Evolutionary conservation across 2,329 filamentous ascomycete genomes (phyloP).

Genomic region (Chaetomiaceae sp.): DNA sequence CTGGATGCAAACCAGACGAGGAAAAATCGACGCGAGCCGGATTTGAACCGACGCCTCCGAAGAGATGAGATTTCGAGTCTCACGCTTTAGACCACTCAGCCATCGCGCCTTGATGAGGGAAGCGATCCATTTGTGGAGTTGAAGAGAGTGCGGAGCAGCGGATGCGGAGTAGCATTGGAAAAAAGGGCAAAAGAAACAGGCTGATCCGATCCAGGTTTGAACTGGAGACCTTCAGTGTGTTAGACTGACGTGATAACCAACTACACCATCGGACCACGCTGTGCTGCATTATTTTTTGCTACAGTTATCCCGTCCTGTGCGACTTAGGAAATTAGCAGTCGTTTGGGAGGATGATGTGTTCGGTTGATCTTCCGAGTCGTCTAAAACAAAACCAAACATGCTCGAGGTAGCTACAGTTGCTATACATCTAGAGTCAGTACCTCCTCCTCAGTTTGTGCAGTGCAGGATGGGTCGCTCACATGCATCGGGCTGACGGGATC

Average conservation of each 20-base stretch:
- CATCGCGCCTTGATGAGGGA: slow-evolving; percentile 9
- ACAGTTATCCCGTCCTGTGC: too few species aligned
- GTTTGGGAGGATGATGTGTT: too few species aligned
- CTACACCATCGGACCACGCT: slow-evolving; percentile 30
- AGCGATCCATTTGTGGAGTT: background rate
- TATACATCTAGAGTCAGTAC: too few species aligned
- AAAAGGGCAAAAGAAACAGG: slow-evolving; percentile 8
- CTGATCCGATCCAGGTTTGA: slow-evolving; percentile 26
- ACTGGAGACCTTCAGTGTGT: slow-evolving; percentile 33
- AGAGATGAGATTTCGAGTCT: slow-evolving; percentile 17
- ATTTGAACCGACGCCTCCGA: slow-evolving; percentile 18
- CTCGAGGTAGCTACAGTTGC: too few species aligned
- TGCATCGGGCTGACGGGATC: too few species aligned
- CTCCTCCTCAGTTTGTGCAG: too few species aligned
- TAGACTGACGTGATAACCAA: slow-evolving; percentile 47
- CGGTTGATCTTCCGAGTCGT: too few species aligned
- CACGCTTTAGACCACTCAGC: slow-evolving; percentile 14
- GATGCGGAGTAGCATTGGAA: slow-evolving; percentile 5
- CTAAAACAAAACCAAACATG: too few species aligned
- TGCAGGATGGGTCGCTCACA: too few species aligned
- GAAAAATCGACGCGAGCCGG: slow-evolving; percentile 16
- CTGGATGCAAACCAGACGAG: too few species aligned
- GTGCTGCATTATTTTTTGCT: slow-evolving; percentile 3
- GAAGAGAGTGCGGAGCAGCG: background rate
- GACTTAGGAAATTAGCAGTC: too few species aligned